Percentiles rank a stretch among this genome's conserved stretches.
Conservation (phyloP, 2,329 filamentous ascomycete genomes). For the Penicillium hordei region DNA sequence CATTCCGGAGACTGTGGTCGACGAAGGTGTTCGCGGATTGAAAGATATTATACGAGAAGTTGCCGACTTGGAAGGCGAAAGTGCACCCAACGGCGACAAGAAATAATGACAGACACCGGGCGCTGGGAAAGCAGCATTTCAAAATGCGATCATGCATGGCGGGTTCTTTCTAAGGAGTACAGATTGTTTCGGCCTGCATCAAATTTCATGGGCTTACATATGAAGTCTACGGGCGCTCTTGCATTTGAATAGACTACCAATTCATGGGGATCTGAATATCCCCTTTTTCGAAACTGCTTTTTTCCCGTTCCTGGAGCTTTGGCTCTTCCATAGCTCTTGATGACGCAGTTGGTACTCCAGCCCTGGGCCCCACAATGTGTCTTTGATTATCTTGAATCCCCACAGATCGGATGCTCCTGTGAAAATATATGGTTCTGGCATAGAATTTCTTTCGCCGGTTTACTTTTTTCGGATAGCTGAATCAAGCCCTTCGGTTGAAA, state of each 20-base stretch:
- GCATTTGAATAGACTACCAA: conserved; percentile 25
- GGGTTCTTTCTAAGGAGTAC: conserved; percentile 18
- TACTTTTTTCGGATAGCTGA: conserved; percentile 7
- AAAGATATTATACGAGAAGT: conserved; percentile 54
- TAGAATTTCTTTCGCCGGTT: neutral
- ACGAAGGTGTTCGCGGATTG: conserved; percentile 52
- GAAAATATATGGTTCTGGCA: neutral
- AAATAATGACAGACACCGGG: conserved; percentile 14
- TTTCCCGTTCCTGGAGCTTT: neutral
- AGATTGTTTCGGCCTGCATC: conserved; percentile 17
- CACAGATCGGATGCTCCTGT: neutral
- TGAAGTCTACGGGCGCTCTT: conserved; percentile 14
- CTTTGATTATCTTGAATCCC: neutral
- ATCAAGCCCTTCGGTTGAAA: neutral
- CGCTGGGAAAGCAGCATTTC: neutral
- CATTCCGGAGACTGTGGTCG: conserved; percentile 51
- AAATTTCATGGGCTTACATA: conserved; percentile 17
- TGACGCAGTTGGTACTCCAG: neutral
- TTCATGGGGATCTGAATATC: conserved; percentile 11
- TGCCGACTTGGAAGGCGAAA: conserved; percentile 47
- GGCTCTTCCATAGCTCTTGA: neutral
- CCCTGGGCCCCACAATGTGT: neutral
- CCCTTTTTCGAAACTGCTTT: neutral
- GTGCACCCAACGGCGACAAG: conserved; percentile 22
- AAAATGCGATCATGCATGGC: conserved; percentile 21